A percentile compares a stretch with the other conserved stretches of the same genome.
Conservation (phyloP, 83 land plant genomes). For the Picea mariana region DNA sequence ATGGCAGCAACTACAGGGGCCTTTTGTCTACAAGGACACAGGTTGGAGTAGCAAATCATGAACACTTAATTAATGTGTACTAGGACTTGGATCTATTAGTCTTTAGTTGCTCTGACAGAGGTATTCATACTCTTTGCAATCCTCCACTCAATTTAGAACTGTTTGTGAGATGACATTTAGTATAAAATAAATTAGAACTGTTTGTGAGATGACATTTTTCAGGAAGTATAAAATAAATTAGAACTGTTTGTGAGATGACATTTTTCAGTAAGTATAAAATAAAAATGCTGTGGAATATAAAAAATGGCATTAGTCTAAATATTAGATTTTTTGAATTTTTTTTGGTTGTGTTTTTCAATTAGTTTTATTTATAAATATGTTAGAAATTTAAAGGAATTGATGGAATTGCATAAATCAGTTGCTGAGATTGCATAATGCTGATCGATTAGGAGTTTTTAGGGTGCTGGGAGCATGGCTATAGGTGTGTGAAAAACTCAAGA, state of each 20-base stretch:
- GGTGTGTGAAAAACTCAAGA: too few relatives aligned
- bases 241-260: neutral
- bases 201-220: neutral
- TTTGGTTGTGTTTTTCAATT: too few relatives aligned
- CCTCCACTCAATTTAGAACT: neutral
- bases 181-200: neutral
- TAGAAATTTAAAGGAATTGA: too few relatives aligned
- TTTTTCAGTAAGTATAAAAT: neutral
- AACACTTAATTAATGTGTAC: neutral
- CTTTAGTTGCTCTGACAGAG: neutral
- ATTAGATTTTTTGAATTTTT: too few relatives aligned
- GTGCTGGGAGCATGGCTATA: too few relatives aligned
- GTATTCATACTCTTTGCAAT: neutral
- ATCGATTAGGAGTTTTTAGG: too few relatives aligned
- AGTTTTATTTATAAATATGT: too few relatives aligned
- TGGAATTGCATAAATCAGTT: too few relatives aligned
- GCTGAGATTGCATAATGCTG: too few relatives aligned
- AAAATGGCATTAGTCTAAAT: neutral
- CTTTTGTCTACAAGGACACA: constrained; percentile 55
- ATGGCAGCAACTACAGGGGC: constrained; percentile 66
- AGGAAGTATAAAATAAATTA: neutral
- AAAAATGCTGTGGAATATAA: neutral
- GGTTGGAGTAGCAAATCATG: neutral
- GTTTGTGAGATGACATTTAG: neutral
- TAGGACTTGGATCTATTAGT: neutral